Conservation (phyloP, 164 flowering plant species). For the Piper longum region DNA sequence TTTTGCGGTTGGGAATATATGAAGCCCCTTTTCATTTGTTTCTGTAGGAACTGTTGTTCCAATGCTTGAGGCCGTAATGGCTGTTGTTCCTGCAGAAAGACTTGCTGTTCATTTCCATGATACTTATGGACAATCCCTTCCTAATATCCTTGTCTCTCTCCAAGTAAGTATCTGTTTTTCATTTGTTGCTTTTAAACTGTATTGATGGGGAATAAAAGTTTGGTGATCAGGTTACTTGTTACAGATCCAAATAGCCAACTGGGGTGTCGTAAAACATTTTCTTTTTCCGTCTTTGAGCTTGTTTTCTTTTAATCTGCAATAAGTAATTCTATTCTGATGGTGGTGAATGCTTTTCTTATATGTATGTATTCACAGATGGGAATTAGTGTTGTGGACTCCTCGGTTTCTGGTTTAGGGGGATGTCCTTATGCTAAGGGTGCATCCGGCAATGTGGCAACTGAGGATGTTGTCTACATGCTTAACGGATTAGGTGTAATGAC, state of each 20-base stretch:
- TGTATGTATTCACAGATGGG: constrained; percentile 59
- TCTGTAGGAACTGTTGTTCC: constrained; percentile 68
- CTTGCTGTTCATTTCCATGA: constrained; percentile 99
- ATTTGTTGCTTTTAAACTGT: too few species aligned
- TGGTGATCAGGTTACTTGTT: neutral
- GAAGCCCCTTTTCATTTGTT: neutral
- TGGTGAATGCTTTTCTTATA: neutral
- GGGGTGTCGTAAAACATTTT: neutral
- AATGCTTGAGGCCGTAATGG: constrained; percentile 94
- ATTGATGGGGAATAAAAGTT: too few species aligned
- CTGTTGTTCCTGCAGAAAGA: constrained; percentile 74
- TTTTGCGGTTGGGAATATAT: neutral
- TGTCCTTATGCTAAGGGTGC: constrained; percentile 99
- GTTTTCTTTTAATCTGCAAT: too few species aligned
- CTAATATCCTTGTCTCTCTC: constrained; percentile 80
- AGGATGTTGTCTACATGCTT: constrained; percentile 94
- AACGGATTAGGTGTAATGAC: constrained; percentile 79
- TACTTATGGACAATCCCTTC: constrained; percentile 93
- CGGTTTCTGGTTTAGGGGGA: constrained; percentile 94
- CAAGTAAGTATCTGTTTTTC: constrained; percentile 34
- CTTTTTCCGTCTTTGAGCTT: neutral
- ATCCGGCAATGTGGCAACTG: constrained; percentile 94
- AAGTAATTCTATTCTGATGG: neutral
- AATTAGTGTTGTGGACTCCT: constrained; percentile 68
- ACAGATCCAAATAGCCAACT: neutral